Base-by-base conservation (phyloP, 2,329 filamentous ascomycete genomes). In the Verticillium klebahnii region DNA sequence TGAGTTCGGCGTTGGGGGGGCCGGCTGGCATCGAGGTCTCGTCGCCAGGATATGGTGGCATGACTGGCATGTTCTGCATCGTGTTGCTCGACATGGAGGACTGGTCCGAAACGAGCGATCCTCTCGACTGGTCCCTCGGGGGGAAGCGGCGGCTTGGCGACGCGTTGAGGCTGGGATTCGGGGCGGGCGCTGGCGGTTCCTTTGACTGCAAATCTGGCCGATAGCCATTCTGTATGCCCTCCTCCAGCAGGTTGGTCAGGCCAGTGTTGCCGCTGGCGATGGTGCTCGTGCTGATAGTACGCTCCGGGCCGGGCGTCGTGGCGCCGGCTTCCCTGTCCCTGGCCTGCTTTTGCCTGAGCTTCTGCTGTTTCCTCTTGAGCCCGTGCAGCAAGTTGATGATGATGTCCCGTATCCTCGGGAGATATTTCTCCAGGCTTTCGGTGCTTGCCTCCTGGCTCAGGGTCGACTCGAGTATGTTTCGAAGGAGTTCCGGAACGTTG, bases 311-410 rank as follows among this genome's bases (percentile, higher is more conserved):
- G 5, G 68, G 67, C 31, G 67, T 70, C 6, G 72, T 70, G 60
- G 76, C 76, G 7, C 75, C 75, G 36, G 64, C 85, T 77, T 82
- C 81, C 60, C 80, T 82, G 12, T 89, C 86, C 62, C 83, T 79
- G 4, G 80, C 74, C 67, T 88, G 84, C 66, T 84, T 87, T 69
- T 88, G 86, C 32, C 87, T 80, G 70, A 99, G 77, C 69, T 93
- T 92, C 71, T 96, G 93, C 73, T 99, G 95, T 75, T 99, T 99
- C 75, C 94, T 89, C 80, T 99, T 99, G 66, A 99, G 78, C 2
- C 95, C 95, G 73, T 99, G 95, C 9, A 99, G 84, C 34, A 99
- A 82, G 73, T 96, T 97, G 75, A 99, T 98, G 72, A 99, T 99
- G 70, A 99, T 99, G 75, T 99, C 95, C 69, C 95, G 89, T 74